Conservation (phyloP, 306 rosid genomes). For the Lathyrus sativus region DNA sequence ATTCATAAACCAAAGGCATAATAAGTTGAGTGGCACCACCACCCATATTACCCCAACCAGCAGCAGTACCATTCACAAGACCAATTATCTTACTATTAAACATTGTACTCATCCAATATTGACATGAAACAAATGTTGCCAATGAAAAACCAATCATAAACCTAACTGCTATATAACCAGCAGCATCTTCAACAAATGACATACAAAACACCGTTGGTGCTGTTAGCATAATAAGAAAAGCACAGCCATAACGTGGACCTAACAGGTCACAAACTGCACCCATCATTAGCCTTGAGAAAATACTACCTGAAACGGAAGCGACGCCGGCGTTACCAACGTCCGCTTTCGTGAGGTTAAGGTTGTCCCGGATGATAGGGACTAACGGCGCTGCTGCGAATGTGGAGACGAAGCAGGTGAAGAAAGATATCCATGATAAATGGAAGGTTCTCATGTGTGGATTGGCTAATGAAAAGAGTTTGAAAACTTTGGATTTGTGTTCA, state of each 20-base stretch:
- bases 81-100: constrained; percentile 82
- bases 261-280: constrained; percentile 81
- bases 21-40: constrained; percentile 92
- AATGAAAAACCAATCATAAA: constrained; percentile 89
- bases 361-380: constrained; percentile 76
- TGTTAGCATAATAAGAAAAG: constrained; percentile 62
- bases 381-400: constrained; percentile 87
- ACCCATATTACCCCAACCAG: constrained; percentile 98
- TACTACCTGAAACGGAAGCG: constrained; percentile 80
- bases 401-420: constrained; percentile 85
- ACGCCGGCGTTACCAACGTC: constrained; percentile 94
- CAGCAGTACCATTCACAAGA: constrained; percentile 81
- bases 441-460: constrained; percentile 97
- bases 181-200: constrained; percentile 69
- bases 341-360: constrained; percentile 70
- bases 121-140: constrained; percentile 93
- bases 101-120: constrained; percentile 98
- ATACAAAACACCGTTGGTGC: constrained; percentile 82
- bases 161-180: constrained; percentile 64
- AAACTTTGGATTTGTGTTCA: constrained; percentile 74
- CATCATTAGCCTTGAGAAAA: constrained; percentile 81
- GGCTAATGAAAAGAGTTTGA: constrained; percentile 71
- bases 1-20: constrained; percentile 75
- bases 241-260: constrained; percentile 87
- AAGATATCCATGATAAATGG: constrained; percentile 92